phyloP scores from a whole-genome alignment of 129 eudicot species.

The Artemisia annua region DNA sequence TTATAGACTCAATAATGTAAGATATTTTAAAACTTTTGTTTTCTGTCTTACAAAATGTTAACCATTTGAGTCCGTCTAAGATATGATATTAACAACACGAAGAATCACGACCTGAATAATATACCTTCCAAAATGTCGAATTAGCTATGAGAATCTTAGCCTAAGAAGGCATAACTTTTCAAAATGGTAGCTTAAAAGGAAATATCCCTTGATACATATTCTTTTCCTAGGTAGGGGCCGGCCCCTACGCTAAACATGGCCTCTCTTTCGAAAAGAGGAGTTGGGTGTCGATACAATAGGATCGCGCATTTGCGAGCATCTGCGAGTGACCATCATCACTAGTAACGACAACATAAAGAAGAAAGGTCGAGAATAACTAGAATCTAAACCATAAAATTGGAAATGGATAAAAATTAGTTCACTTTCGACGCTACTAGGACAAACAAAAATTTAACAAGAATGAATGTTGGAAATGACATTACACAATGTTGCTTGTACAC shows the following conservation, averaged over 20 bases:
- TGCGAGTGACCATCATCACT: background rate
- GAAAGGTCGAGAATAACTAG: background rate
- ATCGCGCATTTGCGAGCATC: background rate
- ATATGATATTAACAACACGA: too few species aligned
- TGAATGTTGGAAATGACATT: too few species aligned
- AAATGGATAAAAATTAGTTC: background rate
- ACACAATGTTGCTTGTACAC: too few species aligned
- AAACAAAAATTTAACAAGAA: too few species aligned
- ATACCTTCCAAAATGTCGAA: too few species aligned
- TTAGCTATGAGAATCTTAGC: too few species aligned
- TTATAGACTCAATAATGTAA: background rate
- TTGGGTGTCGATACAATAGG: background rate
- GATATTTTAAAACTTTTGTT: too few species aligned
- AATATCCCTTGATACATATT: background rate
- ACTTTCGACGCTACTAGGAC: background rate
- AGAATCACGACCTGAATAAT: too few species aligned
- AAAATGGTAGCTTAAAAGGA: background rate
- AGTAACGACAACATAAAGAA: background rate
- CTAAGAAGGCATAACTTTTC: background rate
- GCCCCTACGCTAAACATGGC: background rate
- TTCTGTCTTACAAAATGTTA: too few species aligned
- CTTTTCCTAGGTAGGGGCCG: background rate
- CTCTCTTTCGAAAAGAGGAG: background rate
- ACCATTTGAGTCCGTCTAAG: too few species aligned
- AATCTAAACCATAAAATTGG: background rate